Evolutionary conservation across 257 asterid genomes (phyloP), one percentile per base, ranked within the genome.

Genomic region (Osmanthus fragrans): DNA sequence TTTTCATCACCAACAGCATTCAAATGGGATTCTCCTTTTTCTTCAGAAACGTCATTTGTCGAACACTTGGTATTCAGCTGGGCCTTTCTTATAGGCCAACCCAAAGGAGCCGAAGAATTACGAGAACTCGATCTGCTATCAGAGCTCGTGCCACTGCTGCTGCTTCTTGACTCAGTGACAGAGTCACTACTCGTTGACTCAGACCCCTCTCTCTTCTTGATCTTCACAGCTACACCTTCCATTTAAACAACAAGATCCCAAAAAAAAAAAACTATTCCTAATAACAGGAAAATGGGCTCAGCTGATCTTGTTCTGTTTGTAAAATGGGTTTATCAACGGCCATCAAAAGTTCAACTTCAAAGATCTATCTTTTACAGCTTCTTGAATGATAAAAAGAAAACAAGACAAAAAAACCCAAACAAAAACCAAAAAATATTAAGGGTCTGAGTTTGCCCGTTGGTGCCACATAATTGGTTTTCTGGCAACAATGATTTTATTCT

Each of bases 1-100:
- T 78, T 78, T 34, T 78, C 89, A 30, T 66, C 81, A 29, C 7
- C 80, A 64, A 75, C 30, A 49, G 51, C 81, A 58, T 32, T 77
- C 81, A 79, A 77, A 80, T 15, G 75, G 42, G 85, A 45, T n/a
- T 78, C 77, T 7, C 15, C 25, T 78, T 73, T 81, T 10, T 74
- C 87, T 70, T 71, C 84, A 19, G 74, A 79, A 13, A 73, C 85
- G 34, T 82, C 87, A 70, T 78, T 82, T 80, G 54, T 82, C 83
- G 80, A 78, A 72, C 81, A 76, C 27, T 71, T 78, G 45, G 86
- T 54, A 4, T 76, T 4, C 72, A 49, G 79, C 73, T 81, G 77
- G 60, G 87, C 83, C 72, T 86, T 91, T 36, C 88, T 79, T 30
- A 88, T 84, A 19, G 94, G 97, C 97, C 97, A 89, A 27, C 94